Evolutionary conservation across 2,329 filamentous ascomycete genomes (phyloP).

Genomic region (Xylariales sp.): DNA sequence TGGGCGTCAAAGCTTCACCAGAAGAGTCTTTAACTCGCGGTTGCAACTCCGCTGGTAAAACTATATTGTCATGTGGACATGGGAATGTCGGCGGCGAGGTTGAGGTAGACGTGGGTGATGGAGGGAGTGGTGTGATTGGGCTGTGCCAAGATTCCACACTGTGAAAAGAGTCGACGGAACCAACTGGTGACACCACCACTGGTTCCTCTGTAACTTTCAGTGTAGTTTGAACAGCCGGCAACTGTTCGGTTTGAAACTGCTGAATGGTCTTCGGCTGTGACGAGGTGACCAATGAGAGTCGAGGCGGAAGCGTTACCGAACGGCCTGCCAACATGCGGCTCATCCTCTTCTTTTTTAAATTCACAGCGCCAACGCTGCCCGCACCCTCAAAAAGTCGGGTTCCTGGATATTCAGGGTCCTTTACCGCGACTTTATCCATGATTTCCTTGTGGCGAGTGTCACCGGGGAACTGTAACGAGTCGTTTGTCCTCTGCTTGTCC

Average conservation of each 20-base stretch:
- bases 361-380: constrained; percentile 19
- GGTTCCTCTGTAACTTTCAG: constrained; percentile 15
- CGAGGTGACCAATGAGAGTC: constrained; percentile 37
- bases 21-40: constrained; percentile 26
- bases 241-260: constrained; percentile 10
- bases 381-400: constrained; percentile 22
- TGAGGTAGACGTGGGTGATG: constrained; percentile 39
- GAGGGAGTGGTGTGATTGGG: constrained; percentile 35
- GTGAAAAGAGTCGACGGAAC: constrained; percentile 50
- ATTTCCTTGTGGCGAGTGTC: no score
- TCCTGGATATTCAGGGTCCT: constrained; percentile 11
- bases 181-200: constrained; percentile 37
- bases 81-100: constrained; percentile 26
- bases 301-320: constrained; percentile 32
- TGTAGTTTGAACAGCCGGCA: constrained; percentile 15
- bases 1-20: constrained; percentile 28
- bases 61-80: constrained; percentile 35
- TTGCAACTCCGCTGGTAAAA: constrained; percentile 24
- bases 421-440: no score
- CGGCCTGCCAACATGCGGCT: constrained; percentile 26
- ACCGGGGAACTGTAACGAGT: no score
- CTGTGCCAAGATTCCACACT: constrained; percentile 50
- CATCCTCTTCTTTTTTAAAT: constrained; percentile 21
- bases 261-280: constrained; percentile 29
- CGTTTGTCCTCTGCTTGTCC: no score